phyloP scores from a whole-genome alignment of 2,329 filamentous ascomycete species.

The Epichloe baconii region DNA sequence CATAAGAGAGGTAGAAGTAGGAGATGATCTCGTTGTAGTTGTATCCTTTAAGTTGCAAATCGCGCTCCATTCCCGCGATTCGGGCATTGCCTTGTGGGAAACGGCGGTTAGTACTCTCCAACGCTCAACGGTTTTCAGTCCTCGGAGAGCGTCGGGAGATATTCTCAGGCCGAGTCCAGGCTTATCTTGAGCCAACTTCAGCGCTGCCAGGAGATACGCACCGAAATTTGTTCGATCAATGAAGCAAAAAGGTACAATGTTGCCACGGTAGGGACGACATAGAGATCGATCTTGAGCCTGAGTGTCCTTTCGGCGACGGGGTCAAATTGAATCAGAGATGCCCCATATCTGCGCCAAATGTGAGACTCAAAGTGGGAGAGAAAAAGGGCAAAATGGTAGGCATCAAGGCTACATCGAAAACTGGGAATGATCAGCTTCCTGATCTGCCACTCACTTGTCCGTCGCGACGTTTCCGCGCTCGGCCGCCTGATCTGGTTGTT shows the following conservation, averaged over 20 bases:
- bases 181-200: not conserved
- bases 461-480: constrained; percentile 32
- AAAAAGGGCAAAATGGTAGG: not conserved
- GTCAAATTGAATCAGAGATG: constrained; percentile 37
- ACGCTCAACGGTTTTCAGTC: not conserved
- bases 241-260: constrained; percentile 61
- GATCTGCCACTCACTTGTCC: constrained; percentile 18
- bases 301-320: constrained; percentile 42
- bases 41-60: constrained; percentile 44
- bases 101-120: not conserved
- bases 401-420: not conserved
- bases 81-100: constrained; percentile 46
- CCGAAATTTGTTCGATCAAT: constrained; percentile 65
- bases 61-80: constrained; percentile 50
- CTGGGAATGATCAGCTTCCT: not conserved
- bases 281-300: constrained; percentile 51
- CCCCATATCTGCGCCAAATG: not conserved
- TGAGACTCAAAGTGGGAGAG: not conserved
- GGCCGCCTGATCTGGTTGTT: constrained; percentile 17
- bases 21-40: constrained; percentile 59
- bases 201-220: constrained; percentile 16
- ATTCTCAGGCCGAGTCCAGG: too few species aligned
- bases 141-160: not conserved
- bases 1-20: constrained; percentile 61
- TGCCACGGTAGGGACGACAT: constrained; percentile 51